phyloP scores from a whole-genome alignment of 176 grass and related monocot genomes.

The Cenchrus purpureus region DNA sequence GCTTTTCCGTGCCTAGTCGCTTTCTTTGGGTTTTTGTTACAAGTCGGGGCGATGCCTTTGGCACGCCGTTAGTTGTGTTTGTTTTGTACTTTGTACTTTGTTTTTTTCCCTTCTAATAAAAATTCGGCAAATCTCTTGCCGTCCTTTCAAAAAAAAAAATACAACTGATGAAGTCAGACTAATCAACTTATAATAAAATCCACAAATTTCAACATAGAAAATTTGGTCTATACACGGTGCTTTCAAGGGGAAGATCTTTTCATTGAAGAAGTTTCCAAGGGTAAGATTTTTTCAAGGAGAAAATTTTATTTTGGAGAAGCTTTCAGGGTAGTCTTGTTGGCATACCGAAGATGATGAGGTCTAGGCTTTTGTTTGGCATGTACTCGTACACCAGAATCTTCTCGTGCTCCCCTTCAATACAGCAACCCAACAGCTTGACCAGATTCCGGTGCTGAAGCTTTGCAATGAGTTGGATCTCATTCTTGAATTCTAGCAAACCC shows the following conservation, averaged over 20 bases:
- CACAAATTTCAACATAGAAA: not conserved
- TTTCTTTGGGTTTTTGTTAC: too few species aligned
- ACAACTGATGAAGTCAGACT: not conserved
- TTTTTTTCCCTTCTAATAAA: too few species aligned
- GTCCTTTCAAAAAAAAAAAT: too few species aligned
- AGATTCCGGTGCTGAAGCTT: constrained; percentile 48
- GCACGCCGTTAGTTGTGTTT: too few species aligned
- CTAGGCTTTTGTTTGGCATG: constrained; percentile 65
- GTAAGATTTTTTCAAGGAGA: not conserved
- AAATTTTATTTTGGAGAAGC: not conserved
- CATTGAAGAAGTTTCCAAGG: not conserved
- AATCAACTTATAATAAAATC: not conserved
- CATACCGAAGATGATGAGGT: constrained; percentile 58
- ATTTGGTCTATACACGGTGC: not conserved
- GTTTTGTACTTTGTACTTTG: too few species aligned
- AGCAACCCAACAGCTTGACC: constrained; percentile 39
- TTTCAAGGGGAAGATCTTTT: not conserved
- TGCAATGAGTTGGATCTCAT: constrained; percentile 42
- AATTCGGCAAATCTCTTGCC: too few species aligned
- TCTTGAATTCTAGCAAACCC: constrained; percentile 54
- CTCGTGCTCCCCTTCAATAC: constrained; percentile 40
- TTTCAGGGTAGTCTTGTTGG: not conserved
- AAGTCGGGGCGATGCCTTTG: too few species aligned
- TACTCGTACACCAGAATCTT: constrained; percentile 60
- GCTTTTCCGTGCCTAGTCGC: too few species aligned